phyloP scores from a whole-genome alignment of 306 rosid genomes.

The Inga laurina region DNA sequence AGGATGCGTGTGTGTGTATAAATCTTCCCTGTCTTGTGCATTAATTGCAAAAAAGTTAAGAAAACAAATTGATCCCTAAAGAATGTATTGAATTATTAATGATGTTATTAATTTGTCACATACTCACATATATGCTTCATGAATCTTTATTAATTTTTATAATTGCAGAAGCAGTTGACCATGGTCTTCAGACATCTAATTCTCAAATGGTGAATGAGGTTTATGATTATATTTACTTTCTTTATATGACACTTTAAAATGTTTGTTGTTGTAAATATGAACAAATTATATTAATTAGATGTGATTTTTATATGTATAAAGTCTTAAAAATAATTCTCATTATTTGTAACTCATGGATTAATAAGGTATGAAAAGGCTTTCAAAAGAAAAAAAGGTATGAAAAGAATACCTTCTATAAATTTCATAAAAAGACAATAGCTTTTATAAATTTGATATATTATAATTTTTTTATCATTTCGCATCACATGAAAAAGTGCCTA shows the following conservation, averaged over 20 bases:
- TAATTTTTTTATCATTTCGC: neutral
- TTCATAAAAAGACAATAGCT: neutral
- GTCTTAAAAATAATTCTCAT: too few species aligned
- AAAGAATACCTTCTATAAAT: too few species aligned
- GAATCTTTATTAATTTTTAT: neutral
- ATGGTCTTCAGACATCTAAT: slow-evolving; percentile 12
- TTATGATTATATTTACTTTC: neutral
- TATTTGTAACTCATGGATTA: too few species aligned
- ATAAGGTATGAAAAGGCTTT: neutral
- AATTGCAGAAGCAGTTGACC: slow-evolving; percentile 28
- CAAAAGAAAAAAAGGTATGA: too few species aligned
- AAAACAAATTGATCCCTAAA: neutral
- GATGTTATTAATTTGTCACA: slow-evolving; percentile 20
- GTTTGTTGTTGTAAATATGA: neutral
- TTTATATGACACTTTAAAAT: neutral
- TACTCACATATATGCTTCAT: slow-evolving; percentile 4
- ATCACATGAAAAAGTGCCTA: neutral
- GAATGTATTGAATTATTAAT: slow-evolving; percentile 39
- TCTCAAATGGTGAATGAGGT: neutral
- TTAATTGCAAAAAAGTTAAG: slow-evolving; percentile 6
- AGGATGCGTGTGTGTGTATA: too few species aligned
- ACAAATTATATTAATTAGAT: too few species aligned
- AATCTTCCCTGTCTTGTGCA: slow-evolving; percentile 42
- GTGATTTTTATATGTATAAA: too few species aligned
- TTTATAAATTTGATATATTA: too few species aligned